A percentile compares a stretch with the other conserved stretches of the same genome.
These are phyloP conservation scores for Haplosporangium sp. DNA, from an alignment of 371 early-diverging fungal species.

Conservation along the genomic window DNA sequence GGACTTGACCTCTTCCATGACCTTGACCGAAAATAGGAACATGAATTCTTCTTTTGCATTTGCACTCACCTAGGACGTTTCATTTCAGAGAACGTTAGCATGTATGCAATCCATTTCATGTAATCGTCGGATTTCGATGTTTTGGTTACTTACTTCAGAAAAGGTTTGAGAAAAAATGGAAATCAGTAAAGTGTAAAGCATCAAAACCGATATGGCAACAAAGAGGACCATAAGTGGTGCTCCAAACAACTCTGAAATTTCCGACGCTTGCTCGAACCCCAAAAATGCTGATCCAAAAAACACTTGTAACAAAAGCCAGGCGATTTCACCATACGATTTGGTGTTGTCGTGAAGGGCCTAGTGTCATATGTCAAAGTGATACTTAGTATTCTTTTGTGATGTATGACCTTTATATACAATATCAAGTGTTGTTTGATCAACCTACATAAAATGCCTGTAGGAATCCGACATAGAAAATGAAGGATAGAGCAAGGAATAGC, in stretches of 20 bases:
- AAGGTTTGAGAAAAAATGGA: constrained; percentile 56
- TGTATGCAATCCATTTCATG: not conserved
- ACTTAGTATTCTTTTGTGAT: not conserved
- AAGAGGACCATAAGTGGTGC: constrained; percentile 56
- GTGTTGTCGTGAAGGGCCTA: constrained; percentile 51
- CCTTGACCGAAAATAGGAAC: constrained; percentile 57
- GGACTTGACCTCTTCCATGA: constrained; percentile 58
- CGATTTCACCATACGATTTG: constrained; percentile 51
- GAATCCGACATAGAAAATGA: constrained; percentile 57
- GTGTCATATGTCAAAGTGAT: not conserved
- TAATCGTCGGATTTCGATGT: not conserved
- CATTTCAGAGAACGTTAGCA: not conserved
- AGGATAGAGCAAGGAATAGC: constrained; percentile 49
- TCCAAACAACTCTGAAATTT: constrained; percentile 49
- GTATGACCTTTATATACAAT: not conserved
- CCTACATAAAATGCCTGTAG: constrained; percentile 50
- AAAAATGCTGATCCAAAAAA: constrained; percentile 56
- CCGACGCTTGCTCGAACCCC: constrained; percentile 53
- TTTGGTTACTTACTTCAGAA: constrained; percentile 24
- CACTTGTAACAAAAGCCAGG: constrained; percentile 52
- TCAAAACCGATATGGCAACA: constrained; percentile 55
- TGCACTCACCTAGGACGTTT: constrained; percentile 40
- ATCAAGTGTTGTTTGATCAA: not conserved
- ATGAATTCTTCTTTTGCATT: constrained; percentile 60
- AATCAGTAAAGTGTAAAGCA: constrained; percentile 55